These are phyloP conservation scores for Thinopyrum elongatum DNA, from an alignment of 176 grass and related monocot species.

Conservation along the genomic window DNA sequence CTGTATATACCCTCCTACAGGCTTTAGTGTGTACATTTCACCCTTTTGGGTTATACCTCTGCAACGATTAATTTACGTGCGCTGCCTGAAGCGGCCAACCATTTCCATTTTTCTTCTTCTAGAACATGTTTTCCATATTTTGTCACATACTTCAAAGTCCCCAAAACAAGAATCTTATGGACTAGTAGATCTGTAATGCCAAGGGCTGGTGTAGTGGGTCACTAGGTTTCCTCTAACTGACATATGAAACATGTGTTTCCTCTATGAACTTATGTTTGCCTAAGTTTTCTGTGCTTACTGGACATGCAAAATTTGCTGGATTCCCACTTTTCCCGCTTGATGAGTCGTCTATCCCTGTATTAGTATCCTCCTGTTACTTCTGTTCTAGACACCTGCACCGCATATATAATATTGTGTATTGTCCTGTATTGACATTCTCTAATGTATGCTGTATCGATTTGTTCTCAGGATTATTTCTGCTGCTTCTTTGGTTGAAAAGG, in stretches of 20 bases:
- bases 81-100: not conserved
- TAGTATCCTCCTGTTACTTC: not conserved
- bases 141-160: not conserved
- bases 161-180: not conserved
- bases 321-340: not conserved
- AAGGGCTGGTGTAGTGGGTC: not conserved
- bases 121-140: not conserved
- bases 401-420: not conserved
- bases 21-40: not conserved
- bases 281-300: not conserved
- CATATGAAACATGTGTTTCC: not conserved
- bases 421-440: not conserved
- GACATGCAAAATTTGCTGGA: not conserved
- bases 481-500: conserved; percentile 84
- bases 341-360: not conserved
- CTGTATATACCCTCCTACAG: not conserved
- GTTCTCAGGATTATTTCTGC: conserved; percentile 72
- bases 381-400: not conserved
- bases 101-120: not conserved
- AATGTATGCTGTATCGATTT: not conserved
- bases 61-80: not conserved
- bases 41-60: not conserved
- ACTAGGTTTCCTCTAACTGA: not conserved
- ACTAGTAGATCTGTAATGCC: not conserved
- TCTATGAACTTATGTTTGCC: not conserved